Base-by-base conservation (phyloP, 306 rosid species). In the Fragaria ananassa region DNA sequence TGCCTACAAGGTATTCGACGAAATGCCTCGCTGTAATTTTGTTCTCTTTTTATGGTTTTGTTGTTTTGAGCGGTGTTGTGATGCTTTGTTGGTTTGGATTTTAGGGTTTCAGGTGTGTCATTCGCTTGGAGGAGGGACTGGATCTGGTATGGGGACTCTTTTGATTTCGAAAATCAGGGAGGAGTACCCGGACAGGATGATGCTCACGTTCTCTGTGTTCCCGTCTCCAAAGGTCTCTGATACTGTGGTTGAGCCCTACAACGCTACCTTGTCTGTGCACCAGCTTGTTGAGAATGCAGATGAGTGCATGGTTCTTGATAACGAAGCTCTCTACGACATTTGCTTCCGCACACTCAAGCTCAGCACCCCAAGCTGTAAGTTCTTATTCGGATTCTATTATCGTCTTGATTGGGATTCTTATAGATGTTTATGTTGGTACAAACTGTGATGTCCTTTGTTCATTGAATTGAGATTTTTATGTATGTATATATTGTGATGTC, bases 261-360 rank as follows among this genome's bases (percentile, higher is more conserved):
- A 90, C 41, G 96, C 96, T 0, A 90, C 96, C 8, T 84, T 90
- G 35, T 90, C 96, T 13, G 93, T 90, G 63, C 96, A 90, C 51
- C 96, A 90, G 79, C 88, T 90, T 4, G 96, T 90, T 47, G 96
- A 90, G 49, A 90, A 90, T 14, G 93, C 96, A 0, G 96, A 90
- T 14, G 96, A 90, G 91, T 89, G 93, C 47, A 89, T 89, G 93
- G 93, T 89, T 71, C 93, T 89, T 10, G 90, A 87, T 68, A 87
- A 87, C 0, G 91, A 79, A 82, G 96, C 96, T 37, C 90, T 90
- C 11, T 90, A 90, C 5, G 96, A 90, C 53, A 90, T 90, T 76
- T 90, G 96, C 80, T 90, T 90, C 86, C 96, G 96, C 17, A 90
- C 96, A 60, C 85, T 90, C 29, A 90, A 90, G 82, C 93, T 90